These are phyloP conservation scores for Plasmodium chabaudi DNA, from an alignment of 169 alveolate genomes.

Conservation along the genomic window DNA sequence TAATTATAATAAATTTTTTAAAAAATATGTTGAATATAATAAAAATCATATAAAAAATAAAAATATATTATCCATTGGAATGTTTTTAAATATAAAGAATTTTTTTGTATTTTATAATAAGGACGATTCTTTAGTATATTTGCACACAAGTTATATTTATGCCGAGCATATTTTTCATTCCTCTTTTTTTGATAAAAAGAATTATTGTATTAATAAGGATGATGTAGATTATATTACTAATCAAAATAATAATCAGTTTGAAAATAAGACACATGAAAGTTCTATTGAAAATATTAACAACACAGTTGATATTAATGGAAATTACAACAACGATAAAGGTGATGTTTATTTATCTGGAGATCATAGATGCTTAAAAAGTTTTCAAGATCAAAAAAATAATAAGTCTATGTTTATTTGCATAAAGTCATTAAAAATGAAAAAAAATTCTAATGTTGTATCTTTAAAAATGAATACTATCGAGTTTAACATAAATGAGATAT, in stretches of 20 bases:
- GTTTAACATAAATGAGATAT: constrained; percentile 41
- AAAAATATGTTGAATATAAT: constrained; percentile 38
- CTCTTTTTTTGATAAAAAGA: constrained; percentile 4
- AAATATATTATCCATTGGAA: constrained; percentile 50
- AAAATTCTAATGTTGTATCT: constrained; percentile 37
- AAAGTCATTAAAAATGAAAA: constrained; percentile 44
- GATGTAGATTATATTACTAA: too few relatives aligned
- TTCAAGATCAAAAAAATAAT: background rate
- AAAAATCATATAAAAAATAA: constrained; percentile 14
- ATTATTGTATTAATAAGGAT: background rate
- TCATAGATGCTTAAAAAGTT: too few relatives aligned
- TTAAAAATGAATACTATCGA: constrained; percentile 20
- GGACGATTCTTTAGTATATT: constrained; percentile 32
- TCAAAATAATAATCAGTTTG: too few relatives aligned
- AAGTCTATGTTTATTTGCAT: constrained; percentile 25
- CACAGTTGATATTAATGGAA: too few relatives aligned
- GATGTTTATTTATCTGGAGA: too few relatives aligned
- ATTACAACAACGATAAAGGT: too few relatives aligned
- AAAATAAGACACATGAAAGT: too few relatives aligned
- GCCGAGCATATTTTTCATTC: constrained; percentile 38
- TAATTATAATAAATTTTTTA: constrained; percentile 55
- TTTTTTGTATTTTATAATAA: constrained; percentile 39
- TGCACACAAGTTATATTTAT: constrained; percentile 5
- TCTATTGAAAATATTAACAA: too few relatives aligned
- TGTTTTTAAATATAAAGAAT: constrained; percentile 34